Evolutionary conservation across 2,329 filamentous ascomycete genomes (phyloP), one percentile per base, ranked within the genome.

Genomic region (Dactylellina parvicollis): DNA sequence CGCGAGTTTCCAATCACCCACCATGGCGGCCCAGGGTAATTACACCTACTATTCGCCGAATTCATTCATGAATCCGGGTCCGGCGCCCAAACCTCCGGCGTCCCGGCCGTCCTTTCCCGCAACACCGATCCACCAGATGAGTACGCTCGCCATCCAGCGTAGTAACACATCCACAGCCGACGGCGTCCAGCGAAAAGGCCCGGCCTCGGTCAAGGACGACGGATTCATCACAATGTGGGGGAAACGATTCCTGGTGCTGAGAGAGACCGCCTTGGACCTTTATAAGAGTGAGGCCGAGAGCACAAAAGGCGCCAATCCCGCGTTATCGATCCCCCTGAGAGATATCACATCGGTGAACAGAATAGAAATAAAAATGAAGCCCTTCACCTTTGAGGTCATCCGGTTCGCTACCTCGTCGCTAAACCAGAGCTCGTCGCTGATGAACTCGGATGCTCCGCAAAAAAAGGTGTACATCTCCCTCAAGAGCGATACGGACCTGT

Each of bases 401-500:
- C 87, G 93, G 74, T 85, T 84, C 62, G 82, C 84, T 40, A 62
- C 32, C 26, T 60, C 46, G 32, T 84, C 84, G 71, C 81, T 82
- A 60, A 80, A 87, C 64, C 82, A 85, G 38, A 91, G 89, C 49
- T 87, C 86, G 55, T 91, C 90, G 73, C 87, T 92, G 9, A 87
- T 89, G 56, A 90, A 91, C 47, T 89, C 92, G 76, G 94, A 97
- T 76, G 89, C 91, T 32, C 86, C 89, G 7, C 90, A 89, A 69
- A 92, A 91, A 80, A 91, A 92, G 2, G 87, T 97, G 57, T 92
- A 95, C 75, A 95, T 96, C 80, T 92, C 91, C 80, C 92, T 98
- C 78, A 96, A 97, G 82, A 90, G 89, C 65, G 95, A 99, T 79
- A 94, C 96, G 79, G 95, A 99, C 77, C 88, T 99, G 60, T 99